phyloP scores from a whole-genome alignment of 106 monocot genomes.

The Phalaenopsis equestris region DNA sequence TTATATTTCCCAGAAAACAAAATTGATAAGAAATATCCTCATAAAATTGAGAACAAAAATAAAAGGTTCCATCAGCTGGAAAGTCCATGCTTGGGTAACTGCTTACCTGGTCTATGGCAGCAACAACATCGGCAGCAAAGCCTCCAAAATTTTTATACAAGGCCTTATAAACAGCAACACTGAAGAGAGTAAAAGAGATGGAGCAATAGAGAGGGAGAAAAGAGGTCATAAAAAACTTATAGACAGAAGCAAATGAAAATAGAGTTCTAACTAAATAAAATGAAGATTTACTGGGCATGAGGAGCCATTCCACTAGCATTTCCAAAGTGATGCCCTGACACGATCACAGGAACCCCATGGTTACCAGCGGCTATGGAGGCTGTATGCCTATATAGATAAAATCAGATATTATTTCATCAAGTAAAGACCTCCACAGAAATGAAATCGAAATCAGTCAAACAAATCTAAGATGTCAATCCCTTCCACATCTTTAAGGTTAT shows the following conservation, averaged over 20 bases:
- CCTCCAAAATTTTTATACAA: constrained; percentile 95
- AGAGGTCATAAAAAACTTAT: neutral
- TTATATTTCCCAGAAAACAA: neutral
- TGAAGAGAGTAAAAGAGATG: constrained; percentile 21
- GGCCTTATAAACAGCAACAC: constrained; percentile 95
- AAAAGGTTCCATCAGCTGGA: neutral
- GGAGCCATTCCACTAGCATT: constrained; percentile 99
- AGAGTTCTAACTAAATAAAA: constrained; percentile 2
- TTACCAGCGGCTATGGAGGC: constrained; percentile 96
- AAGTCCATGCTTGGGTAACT: neutral
- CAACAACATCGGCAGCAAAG: constrained; percentile 96
- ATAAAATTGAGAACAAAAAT: neutral
- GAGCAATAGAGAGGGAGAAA: neutral
- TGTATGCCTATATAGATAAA: constrained; percentile 58
- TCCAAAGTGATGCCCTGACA: constrained; percentile 85
- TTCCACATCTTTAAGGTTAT: neutral
- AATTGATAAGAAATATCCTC: neutral
- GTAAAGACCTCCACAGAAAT: neutral
- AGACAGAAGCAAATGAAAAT: neutral
- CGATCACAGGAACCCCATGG: constrained; percentile 78
- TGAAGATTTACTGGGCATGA: constrained; percentile 80
- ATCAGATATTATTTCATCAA: neutral
- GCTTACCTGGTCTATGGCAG: constrained; percentile 94
- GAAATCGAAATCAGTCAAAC: neutral
- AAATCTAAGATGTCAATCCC: neutral